phyloP scores from a whole-genome alignment of 306 rosid genomes.

The Dalbergia cochinchinensis region DNA sequence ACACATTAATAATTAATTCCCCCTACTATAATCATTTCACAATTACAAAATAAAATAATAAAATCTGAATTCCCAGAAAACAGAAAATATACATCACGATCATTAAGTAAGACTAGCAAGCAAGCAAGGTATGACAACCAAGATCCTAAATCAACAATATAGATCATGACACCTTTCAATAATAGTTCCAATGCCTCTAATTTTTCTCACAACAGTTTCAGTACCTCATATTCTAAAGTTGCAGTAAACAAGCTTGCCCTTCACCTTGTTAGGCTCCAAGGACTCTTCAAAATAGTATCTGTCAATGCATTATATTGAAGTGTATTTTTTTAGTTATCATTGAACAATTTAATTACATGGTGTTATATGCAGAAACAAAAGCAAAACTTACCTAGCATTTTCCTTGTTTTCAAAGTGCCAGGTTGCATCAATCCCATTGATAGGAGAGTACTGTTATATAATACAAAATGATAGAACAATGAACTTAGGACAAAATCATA shows the following conservation, averaged over 20 bases:
- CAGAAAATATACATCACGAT: no score
- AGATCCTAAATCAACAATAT: no score
- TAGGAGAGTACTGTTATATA: slow-evolving; percentile 56
- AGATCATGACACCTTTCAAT: slow-evolving; percentile 41
- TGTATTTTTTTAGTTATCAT: slow-evolving; percentile 14
- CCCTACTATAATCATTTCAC: no score
- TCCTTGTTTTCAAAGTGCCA: slow-evolving; percentile 52
- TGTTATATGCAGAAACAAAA: neutral
- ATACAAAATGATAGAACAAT: no score
- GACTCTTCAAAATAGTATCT: slow-evolving; percentile 52
- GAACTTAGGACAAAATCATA: no score
- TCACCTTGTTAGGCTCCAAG: slow-evolving; percentile 67
- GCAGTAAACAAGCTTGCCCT: slow-evolving; percentile 76
- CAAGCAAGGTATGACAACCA: no score
- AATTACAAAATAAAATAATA: no score
- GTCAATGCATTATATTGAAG: slow-evolving; percentile 26
- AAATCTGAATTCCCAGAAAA: no score
- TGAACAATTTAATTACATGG: neutral
- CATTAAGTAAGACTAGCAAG: no score
- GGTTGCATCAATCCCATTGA: slow-evolving; percentile 74
- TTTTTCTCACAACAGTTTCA: slow-evolving; percentile 64
- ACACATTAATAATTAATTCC: no score
- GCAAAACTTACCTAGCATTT: slow-evolving; percentile 58
- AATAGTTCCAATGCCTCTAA: slow-evolving; percentile 78
- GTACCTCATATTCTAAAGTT: slow-evolving; percentile 56